Evolutionary conservation across 257 asterid species (phyloP).

Genomic region (Nicotiana undulata): DNA sequence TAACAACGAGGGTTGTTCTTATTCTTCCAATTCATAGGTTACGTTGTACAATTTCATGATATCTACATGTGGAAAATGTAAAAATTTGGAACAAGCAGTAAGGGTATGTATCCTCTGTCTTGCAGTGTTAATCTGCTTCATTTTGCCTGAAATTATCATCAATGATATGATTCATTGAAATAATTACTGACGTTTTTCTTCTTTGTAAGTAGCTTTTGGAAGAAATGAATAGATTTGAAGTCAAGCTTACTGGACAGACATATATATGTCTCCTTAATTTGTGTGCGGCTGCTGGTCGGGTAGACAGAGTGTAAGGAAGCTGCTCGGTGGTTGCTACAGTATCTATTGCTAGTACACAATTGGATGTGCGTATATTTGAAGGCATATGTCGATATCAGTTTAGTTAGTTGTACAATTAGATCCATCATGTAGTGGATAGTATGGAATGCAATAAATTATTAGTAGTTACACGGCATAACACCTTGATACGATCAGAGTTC

Average conservation of each 20-base stretch:
- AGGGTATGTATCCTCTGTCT: slow-evolving; percentile 36
- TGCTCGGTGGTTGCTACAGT: background rate
- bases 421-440: background rate
- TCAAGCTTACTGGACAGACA: slow-evolving; percentile 90
- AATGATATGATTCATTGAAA: background rate
- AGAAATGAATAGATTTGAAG: slow-evolving; percentile 82
- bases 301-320: slow-evolving; percentile 82
- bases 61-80: slow-evolving; percentile 90
- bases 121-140: background rate
- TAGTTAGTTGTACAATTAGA: background rate
- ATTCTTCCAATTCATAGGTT: slow-evolving; percentile 41
- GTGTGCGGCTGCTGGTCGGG: slow-evolving; percentile 75
- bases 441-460: background rate
- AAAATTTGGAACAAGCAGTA: slow-evolving; percentile 71
- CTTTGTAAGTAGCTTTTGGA: slow-evolving; percentile 61
- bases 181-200: slow-evolving; percentile 3
- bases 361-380: background rate
- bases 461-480: too few relatives aligned
- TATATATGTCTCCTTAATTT: slow-evolving; percentile 87
- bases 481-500: background rate
- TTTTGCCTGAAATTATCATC: background rate
- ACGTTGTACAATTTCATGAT: slow-evolving; percentile 75
- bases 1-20: background rate
- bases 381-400: background rate
- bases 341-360: background rate